Conservation (phyloP, 2,329 filamentous ascomycete genomes). For the Epicoccum nigrum region DNA sequence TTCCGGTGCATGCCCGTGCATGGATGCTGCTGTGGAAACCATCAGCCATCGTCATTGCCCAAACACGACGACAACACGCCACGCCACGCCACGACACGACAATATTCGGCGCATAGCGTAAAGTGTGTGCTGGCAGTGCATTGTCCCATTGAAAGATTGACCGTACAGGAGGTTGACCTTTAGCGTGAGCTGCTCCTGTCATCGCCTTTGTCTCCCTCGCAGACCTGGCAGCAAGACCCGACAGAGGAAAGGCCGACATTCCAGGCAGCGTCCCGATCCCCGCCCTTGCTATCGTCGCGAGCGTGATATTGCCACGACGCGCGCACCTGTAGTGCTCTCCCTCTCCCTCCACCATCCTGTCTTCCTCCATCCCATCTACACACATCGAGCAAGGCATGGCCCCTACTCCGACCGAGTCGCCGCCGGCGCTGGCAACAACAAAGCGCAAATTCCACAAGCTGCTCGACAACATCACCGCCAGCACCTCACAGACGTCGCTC, state of each 20-base stretch:
- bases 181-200: not conserved
- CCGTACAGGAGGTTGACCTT: too few species aligned
- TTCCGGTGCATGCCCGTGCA: not conserved
- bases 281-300: not conserved
- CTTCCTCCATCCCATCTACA: not conserved
- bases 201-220: not conserved
- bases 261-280: too few species aligned
- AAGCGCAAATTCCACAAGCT: conserved; percentile 80
- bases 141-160: not conserved
- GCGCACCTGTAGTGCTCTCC: too few species aligned
- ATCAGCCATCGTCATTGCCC: not conserved
- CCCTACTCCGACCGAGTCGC: conserved; percentile 22
- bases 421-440: conserved; percentile 70
- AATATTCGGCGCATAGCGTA: not conserved
- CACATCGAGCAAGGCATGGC: conserved; percentile 17
- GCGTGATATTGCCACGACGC: too few species aligned
- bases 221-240: conserved; percentile 1
- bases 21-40: conserved; percentile 27
- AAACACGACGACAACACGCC: not conserved
- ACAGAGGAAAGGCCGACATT: not conserved
- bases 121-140: conserved; percentile 1
- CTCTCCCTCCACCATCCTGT: too few species aligned
- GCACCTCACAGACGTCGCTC: conserved; percentile 52
- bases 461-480: conserved; percentile 64
- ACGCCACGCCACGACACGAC: too few species aligned